Evolutionary conservation across 441 rosid species (phyloP).

Genomic region (Euphorbia celastroides): DNA sequence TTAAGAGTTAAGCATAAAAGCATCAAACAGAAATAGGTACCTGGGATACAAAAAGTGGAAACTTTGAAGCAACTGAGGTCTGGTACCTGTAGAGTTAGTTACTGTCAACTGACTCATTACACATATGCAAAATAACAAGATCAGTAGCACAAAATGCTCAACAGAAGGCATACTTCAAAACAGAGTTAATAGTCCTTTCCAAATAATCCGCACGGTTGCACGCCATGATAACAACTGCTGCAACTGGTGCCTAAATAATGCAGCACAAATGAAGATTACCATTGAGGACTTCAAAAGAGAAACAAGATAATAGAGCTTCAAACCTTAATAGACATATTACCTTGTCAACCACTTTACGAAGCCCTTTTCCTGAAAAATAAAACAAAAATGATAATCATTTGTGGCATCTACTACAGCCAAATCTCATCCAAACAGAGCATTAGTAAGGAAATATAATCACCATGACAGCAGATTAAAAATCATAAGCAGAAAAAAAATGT

Average conservation of each 20-base stretch:
- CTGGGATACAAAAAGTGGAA: slow-evolving; percentile 92
- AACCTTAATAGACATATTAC: slow-evolving; percentile 35
- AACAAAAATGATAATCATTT: slow-evolving; percentile 15
- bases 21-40: slow-evolving; percentile 27
- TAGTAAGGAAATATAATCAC: background rate
- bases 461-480: background rate
- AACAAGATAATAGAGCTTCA: slow-evolving; percentile 2
- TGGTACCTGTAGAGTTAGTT: slow-evolving; percentile 51
- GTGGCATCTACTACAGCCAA: background rate
- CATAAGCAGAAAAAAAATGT: background rate
- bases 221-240: slow-evolving; percentile 96
- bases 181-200: slow-evolving; percentile 73
- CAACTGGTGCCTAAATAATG: slow-evolving; percentile 54
- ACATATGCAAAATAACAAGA: slow-evolving; percentile 8
- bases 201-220: slow-evolving; percentile 98
- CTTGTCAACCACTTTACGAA: slow-evolving; percentile 50
- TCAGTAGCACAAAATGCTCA: slow-evolving; percentile 10
- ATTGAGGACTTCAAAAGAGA: slow-evolving; percentile 6
- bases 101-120: slow-evolving; percentile 9
- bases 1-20: background rate
- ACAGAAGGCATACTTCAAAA: slow-evolving; percentile 52
- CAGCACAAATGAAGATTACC: slow-evolving; percentile 20
- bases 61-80: slow-evolving; percentile 64
- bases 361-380: slow-evolving; percentile 56
- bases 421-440: background rate